phyloP scores from a whole-genome alignment of 2,329 filamentous ascomycete genomes.

The Xylariaceae sp. region DNA sequence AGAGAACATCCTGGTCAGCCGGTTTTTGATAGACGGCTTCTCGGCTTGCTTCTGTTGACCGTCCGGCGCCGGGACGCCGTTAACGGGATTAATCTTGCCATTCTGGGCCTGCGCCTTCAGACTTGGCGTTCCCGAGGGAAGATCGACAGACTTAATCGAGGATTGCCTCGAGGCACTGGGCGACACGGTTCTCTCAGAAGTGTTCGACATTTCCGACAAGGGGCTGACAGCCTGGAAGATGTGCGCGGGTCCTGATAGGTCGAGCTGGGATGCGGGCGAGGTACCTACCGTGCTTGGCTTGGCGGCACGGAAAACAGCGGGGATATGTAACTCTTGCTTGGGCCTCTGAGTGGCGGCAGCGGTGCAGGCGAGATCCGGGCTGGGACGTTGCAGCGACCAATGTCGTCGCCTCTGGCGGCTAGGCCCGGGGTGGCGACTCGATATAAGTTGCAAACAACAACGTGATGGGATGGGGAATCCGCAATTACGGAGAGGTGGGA shows the following conservation, averaged over 20 bases:
- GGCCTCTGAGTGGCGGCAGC: constrained; percentile 18
- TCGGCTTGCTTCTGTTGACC: constrained; percentile 42
- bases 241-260: constrained; percentile 15
- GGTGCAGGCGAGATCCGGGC: constrained; percentile 12
- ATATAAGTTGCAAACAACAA: constrained; percentile 30
- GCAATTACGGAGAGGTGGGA: constrained; percentile 5
- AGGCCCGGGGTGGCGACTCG: constrained; percentile 32
- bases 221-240: not conserved
- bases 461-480: constrained; percentile 6
- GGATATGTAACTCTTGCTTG: constrained; percentile 10
- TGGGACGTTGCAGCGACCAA: constrained; percentile 30
- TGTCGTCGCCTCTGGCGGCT: constrained; percentile 34
- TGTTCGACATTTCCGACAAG: constrained; percentile 32
- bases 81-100: constrained; percentile 26
- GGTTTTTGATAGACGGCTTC: constrained; percentile 58
- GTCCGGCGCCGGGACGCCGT: constrained; percentile 33
- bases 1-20: constrained; percentile 62
- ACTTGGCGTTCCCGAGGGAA: constrained; percentile 30
- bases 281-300: constrained; percentile 21
- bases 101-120: constrained; percentile 25
- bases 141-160: constrained; percentile 34
- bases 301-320: constrained; percentile 27
- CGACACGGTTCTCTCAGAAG: constrained; percentile 32
- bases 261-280: constrained; percentile 14
- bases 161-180: constrained; percentile 33